Evolutionary conservation across 768 basidiomycete genomes (phyloP), one percentile per base, ranked within the genome.

Genomic region (Mycena pura): DNA sequence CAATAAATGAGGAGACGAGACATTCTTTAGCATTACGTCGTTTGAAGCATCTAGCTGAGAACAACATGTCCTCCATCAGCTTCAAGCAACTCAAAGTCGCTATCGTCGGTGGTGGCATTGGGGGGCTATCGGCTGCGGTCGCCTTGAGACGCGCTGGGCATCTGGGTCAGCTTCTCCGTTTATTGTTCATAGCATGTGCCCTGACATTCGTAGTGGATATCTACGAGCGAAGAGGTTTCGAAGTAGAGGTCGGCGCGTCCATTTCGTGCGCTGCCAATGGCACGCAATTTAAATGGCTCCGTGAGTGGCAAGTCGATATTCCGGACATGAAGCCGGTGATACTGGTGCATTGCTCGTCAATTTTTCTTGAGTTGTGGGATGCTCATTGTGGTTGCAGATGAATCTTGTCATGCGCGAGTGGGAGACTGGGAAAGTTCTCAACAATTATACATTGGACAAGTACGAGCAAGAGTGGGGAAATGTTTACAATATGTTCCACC

Each of bases 201-300:
- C 24, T 44, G 31, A 45, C n/a, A 14, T n/a, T 29, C 43, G 13
- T 24, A 65, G 74, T 75, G 27, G 64, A 69, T 24, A 67, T 73
- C 13, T 74, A 70, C 40, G 73, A 75, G 58, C 65, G 73, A 7
- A 68, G 72, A 21, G 68, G 67, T 45, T 72, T 75, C 63, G 58
- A 72, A 41, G 73, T 72, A 0, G 74, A 75, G 61, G 73, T 75
- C 45, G 74, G 73, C 19, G 74, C 73, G 4, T 73, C 73, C 21
- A 74, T 74, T 60, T 74, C 73, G 24, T 75, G 73, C 56, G 74
- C 74, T 10, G 73, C 73, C 38, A 74, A 74, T 54, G 74, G 74
- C 13, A 73, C 73, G 19, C 71, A 74, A 48, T n/a, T n/a, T n/a
- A n/a, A n/a, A n/a, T 74, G 73, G 68, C 61, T 75, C 25, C 71